phyloP scores from a whole-genome alignment of 2,329 filamentous ascomycete genomes.

The Davidsoniella eucalypti region DNA sequence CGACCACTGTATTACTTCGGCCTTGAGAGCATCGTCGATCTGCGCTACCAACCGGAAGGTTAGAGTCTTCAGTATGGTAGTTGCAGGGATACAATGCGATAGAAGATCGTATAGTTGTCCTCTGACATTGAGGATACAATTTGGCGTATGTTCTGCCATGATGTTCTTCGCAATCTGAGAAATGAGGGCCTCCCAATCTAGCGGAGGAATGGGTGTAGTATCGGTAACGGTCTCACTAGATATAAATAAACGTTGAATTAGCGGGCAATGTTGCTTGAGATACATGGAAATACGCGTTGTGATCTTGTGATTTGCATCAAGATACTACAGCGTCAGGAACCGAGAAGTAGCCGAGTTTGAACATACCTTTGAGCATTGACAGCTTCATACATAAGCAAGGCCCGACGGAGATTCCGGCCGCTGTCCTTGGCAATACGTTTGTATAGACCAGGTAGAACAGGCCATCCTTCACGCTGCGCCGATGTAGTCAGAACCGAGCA shows the following conservation, averaged over 20 bases:
- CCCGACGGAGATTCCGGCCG: conserved; percentile 74
- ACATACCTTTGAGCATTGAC: conserved; percentile 91
- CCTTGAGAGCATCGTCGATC: conserved; percentile 78
- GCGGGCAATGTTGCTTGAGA: too few relatives aligned
- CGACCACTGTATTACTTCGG: conserved; percentile 87
- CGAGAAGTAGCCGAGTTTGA: not conserved
- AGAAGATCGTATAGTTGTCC: conserved; percentile 93
- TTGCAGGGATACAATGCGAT: conserved; percentile 91
- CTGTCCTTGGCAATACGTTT: conserved; percentile 78
- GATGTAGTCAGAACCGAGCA: conserved; percentile 54
- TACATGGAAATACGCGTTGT: too few relatives aligned
- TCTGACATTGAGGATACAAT: conserved; percentile 71
- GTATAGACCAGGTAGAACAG: conserved; percentile 58
- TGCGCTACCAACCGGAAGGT: conserved; percentile 82
- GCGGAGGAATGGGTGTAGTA: conserved; percentile 75
- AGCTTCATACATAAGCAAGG: conserved; percentile 90
- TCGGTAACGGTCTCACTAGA: conserved; percentile 77
- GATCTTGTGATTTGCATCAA: too few relatives aligned
- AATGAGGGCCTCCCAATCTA: conserved; percentile 93
- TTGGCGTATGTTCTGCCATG: conserved; percentile 80
- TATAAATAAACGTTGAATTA: not conserved
- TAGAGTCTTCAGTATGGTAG: conserved; percentile 83
- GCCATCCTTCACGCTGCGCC: conserved; percentile 70
- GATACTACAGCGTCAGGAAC: too few relatives aligned
- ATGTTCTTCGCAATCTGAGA: conserved; percentile 83